These are phyloP conservation scores for Jimgerdemannia lactiflua DNA, from an alignment of 192 early-diverging fungal species.

Conservation along the genomic window DNA sequence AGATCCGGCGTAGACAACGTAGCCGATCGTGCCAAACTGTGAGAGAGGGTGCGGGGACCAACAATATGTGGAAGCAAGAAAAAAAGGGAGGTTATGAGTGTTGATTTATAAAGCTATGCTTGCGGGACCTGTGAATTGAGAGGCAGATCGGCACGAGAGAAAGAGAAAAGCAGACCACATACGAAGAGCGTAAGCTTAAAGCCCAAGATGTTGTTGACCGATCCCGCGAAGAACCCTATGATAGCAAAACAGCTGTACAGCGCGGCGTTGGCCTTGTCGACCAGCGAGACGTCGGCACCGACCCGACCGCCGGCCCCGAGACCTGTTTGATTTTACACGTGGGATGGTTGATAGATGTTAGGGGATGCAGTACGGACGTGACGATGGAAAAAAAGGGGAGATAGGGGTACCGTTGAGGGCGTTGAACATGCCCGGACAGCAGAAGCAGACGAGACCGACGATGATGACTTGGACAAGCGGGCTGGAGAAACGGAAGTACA, in stretches of 20 bases:
- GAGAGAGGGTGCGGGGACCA: conserved; percentile 62
- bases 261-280: not conserved
- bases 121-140: too few species aligned
- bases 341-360: too few species aligned
- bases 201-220: too few species aligned
- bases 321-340: not conserved
- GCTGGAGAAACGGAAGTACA: conserved; percentile 39
- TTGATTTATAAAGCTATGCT: too few species aligned
- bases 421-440: conserved; percentile 80
- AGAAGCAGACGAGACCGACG: conserved; percentile 72
- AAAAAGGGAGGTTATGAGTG: not conserved
- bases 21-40: conserved; percentile 60
- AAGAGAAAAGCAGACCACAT: too few species aligned
- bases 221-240: too few species aligned
- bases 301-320: conserved; percentile 27
- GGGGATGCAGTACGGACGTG: too few species aligned
- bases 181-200: too few species aligned
- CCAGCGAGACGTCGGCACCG: conserved; percentile 18
- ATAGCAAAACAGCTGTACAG: too few species aligned
- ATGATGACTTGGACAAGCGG: conserved; percentile 69
- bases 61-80: conserved; percentile 75
- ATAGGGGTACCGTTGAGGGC: conserved; percentile 30
- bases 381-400: too few species aligned
- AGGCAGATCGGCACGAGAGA: too few species aligned
- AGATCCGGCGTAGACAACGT: conserved; percentile 72